Evolutionary conservation across 768 basidiomycete species (phyloP), one percentile per base, ranked within the genome.

Genomic region (Tulasnella sp.): DNA sequence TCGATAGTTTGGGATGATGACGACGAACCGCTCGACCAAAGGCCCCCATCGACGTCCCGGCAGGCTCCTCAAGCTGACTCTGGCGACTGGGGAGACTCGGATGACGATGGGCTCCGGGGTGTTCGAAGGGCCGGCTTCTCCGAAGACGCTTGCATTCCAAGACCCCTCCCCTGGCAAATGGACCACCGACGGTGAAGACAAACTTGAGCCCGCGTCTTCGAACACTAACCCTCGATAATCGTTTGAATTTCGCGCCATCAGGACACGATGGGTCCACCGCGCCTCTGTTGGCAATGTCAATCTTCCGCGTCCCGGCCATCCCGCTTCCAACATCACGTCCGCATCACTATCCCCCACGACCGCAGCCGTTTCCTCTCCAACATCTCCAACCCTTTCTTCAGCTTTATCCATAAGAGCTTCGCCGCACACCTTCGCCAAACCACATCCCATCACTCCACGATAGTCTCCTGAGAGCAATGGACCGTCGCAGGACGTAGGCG

Each of bases 211-310:
- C 24, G 39, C 77, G 80, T 81, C n/a, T 93, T 82, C 86, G 87
- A 68, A 94, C 93, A 0, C 90, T 94, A 74, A 94, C 93, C 1
- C 40, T 48, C 52, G 36, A 42, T 56, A 27, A 87, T 87, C 24
- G 84, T 86, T 38, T 82, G 83, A 76, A 79, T 82, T 14, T 85
- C 85, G 24, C 86, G 87, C 0, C 84, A 83, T 9, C 85, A 85
- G 6, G 19, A n/a, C 31, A 76, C 36, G 81, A 82, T 40, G 40
- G 6, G 12, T 48, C 3, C 46, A 48, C 12, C 5, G 82, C 82
- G 34, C 85, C 85, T 31, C 34, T 14, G 58, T 74, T 24, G 31
- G 38, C 58, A 10, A 73, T 62, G 40, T 78, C 77, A n/a, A 27
- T 78, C 77, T 4, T 78, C 77, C 8, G 42, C 77, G 34, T 78